A percentile compares a stretch with the other conserved stretches of the same genome.
These are phyloP conservation scores for Aureoboletus auriporus DNA, from an alignment of 768 basidiomycete genomes.

Conservation along the genomic window DNA sequence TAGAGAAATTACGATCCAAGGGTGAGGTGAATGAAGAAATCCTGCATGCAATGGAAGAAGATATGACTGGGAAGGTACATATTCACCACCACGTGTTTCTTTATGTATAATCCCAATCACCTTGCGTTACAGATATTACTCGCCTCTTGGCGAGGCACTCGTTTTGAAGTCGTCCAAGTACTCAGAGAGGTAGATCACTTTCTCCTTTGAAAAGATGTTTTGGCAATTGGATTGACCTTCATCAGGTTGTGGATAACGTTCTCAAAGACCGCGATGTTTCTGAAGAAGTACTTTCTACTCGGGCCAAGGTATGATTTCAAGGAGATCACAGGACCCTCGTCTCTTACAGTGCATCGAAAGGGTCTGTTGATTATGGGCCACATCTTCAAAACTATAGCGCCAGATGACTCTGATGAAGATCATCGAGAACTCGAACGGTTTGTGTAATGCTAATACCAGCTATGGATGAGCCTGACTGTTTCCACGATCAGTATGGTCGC, in stretches of 20 bases:
- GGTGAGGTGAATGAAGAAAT: slow-evolving; percentile 89
- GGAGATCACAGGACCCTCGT: not conserved
- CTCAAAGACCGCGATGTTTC: slow-evolving; percentile 74
- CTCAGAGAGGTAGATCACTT: slow-evolving; percentile 55
- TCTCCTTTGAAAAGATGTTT: slow-evolving; percentile 2
- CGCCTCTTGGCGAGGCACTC: slow-evolving; percentile 96
- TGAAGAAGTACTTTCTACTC: slow-evolving; percentile 67
- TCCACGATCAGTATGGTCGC: slow-evolving; percentile 66
- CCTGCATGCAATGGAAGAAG: slow-evolving; percentile 81
- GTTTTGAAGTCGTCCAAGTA: slow-evolving; percentile 91
- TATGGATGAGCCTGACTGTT: slow-evolving; percentile 2
- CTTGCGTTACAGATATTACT: slow-evolving; percentile 66
- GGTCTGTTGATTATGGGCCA: slow-evolving; percentile 87
- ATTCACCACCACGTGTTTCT: not conserved
- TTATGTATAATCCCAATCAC: not conserved
- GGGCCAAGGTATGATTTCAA: slow-evolving; percentile 67
- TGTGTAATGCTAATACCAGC: slow-evolving; percentile 16
- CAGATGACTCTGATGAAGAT: slow-evolving; percentile 92
- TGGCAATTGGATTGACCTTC: not conserved
- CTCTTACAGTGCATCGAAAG: slow-evolving; percentile 32
- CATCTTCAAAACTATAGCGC: slow-evolving; percentile 78
- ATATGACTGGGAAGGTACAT: slow-evolving; percentile 83
- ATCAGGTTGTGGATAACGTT: slow-evolving; percentile 75
- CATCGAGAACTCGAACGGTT: slow-evolving; percentile 91
- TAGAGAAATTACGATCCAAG: slow-evolving; percentile 85